A percentile compares a stretch with the other conserved stretches of the same genome.
These are phyloP conservation scores for Umbelopsis sp. DNA, from an alignment of 192 early-diverging fungal genomes.

Conservation along the genomic window DNA sequence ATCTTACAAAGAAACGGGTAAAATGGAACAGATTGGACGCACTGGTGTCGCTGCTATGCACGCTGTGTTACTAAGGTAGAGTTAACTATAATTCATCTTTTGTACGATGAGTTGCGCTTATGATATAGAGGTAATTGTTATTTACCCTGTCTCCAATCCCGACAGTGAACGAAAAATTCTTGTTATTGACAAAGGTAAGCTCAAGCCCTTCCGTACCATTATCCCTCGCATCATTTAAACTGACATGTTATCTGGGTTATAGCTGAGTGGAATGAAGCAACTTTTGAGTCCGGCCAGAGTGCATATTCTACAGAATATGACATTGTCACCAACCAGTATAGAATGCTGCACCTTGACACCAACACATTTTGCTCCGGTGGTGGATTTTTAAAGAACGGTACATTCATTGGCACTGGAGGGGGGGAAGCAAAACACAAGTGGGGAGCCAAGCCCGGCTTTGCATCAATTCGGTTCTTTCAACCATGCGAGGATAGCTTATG, in stretches of 20 bases:
- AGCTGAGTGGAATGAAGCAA: constrained; percentile 41
- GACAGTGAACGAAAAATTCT: constrained; percentile 51
- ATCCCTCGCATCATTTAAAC: not conserved
- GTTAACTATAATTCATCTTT: not conserved
- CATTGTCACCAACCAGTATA: constrained; percentile 42
- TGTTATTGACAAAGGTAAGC: constrained; percentile 60
- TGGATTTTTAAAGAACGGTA: constrained; percentile 53
- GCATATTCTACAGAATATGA: constrained; percentile 53
- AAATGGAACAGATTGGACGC: constrained; percentile 46
- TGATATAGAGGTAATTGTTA: not conserved
- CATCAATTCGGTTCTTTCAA: constrained; percentile 48
- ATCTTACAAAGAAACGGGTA: constrained; percentile 27
- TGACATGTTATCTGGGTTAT: not conserved
- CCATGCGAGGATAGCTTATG: constrained; percentile 50
- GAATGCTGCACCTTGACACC: constrained; percentile 44
- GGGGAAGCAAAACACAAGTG: constrained; percentile 37
- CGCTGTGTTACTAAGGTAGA: constrained; percentile 37
- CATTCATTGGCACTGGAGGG: constrained; percentile 51
- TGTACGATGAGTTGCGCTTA: too few species aligned
- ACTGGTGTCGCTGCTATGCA: constrained; percentile 59
- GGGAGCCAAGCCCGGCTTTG: constrained; percentile 40
- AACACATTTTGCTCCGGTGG: constrained; percentile 63
- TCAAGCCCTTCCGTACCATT: not conserved
- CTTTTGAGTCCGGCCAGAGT: constrained; percentile 39
- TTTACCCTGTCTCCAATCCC: not conserved